Base-by-base conservation (phyloP, 2,329 filamentous ascomycete species). In the Colletotrichum gigasporum region DNA sequence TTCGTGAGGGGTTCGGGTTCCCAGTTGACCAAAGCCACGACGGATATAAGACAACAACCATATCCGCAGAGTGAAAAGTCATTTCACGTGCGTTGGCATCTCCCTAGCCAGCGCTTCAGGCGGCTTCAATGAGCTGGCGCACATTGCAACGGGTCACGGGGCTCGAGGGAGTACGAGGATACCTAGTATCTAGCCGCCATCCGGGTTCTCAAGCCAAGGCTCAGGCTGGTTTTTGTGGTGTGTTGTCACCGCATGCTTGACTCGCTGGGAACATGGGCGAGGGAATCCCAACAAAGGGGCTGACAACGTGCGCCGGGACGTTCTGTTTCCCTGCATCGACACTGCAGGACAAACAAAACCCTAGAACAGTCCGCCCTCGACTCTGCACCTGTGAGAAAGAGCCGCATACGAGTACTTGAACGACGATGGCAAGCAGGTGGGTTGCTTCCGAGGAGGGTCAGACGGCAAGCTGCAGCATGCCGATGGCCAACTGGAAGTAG, bases 61-160 rank as follows among this genome's bases (percentile, higher is more conserved):
- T 42, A 34, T 24, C 32, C 10, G n/a, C n/a, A n/a, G 28, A 30
- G 4, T 4, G 26, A 30, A 58, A n/a, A 12, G 30, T 7, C 24
- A 41, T 35, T 63, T 63, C 39, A 48, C 39, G n/a, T 63, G 60
- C 32, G 39, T 44, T 28, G 44, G 16, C 55, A 47, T 35, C 41
- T 47, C 9, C 45, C 30, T 44, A 35, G 28, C n/a, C 32, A 20
- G 94, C 87, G 68, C 91, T 91, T 78, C 97, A 94, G 0, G 94
- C 92, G 2, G 94, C 89, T 76, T 97, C 94, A 71, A 96, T 97
- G 18, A 96, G 78, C 52, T 85, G 81, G 34, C 83, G 74, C 70
- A 83, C 35, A 20, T 47, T 20, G 56, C 20, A 20, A 41, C 16
- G 20, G 22, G 42, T 64, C 61, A 61, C 42, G 56, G 48, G 56